Evolutionary conservation across 371 early-diverging fungal species (phyloP).

Genomic region (Antonospora locustae): DNA sequence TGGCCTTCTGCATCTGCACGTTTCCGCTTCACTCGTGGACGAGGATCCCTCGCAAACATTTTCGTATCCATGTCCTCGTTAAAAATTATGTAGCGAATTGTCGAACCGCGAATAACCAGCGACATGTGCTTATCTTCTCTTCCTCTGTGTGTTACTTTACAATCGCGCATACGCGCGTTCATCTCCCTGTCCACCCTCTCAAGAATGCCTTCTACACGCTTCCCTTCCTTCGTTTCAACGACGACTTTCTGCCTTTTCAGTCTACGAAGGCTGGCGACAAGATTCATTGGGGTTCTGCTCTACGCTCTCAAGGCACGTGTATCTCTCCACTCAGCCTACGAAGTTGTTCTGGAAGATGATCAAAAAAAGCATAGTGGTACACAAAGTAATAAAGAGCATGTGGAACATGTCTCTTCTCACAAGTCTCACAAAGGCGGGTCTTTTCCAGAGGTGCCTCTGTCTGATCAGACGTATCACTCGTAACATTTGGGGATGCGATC

Average conservation of each 20-base stretch:
- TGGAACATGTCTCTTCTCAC: no score
- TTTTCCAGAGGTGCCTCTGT: no score
- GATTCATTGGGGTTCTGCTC: constrained; percentile 2
- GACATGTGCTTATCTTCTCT: no score
- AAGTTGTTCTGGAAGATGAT: no score
- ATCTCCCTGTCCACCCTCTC: constrained; percentile 2
- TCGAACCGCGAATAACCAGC: constrained; percentile 5
- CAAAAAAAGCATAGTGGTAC: no score
- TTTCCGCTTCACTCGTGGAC: constrained; percentile 5
- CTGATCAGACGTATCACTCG: no score
- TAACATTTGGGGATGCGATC: no score
- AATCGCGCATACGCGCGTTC: constrained; percentile 4
- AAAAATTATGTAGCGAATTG: constrained; percentile 10
- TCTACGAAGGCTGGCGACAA: constrained; percentile 3
- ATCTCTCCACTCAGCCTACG: no score
- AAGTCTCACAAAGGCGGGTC: no score
- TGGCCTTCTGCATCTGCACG: no score
- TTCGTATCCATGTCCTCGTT: constrained; percentile 6
- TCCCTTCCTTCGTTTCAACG: constrained; percentile 14
- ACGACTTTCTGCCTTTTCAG: constrained; percentile 4
- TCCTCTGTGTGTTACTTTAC: background rate
- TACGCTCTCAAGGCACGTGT: no score
- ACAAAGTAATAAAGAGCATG: no score
- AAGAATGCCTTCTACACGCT: background rate
- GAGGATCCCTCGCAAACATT: background rate